Conservation (phyloP, 2,329 filamentous ascomycete genomes). For the Didymella exigua region DNA sequence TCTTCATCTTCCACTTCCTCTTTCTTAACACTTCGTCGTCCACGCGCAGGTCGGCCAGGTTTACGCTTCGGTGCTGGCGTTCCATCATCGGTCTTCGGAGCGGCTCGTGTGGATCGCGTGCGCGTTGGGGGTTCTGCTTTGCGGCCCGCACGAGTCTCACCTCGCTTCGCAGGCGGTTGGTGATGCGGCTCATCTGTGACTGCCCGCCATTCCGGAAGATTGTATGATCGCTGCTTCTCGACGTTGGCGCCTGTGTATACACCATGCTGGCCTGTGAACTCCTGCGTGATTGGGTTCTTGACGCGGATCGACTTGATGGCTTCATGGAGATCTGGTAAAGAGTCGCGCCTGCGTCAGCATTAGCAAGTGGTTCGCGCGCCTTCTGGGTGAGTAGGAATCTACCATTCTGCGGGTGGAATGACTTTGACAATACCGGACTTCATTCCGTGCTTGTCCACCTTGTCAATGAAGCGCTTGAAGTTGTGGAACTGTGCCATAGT, state of each 20-base stretch:
- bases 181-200: constrained; percentile 94
- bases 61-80: constrained; percentile 54
- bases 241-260: constrained; percentile 98
- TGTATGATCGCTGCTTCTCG: constrained; percentile 93
- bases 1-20: constrained; percentile 42
- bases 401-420: constrained; percentile 93
- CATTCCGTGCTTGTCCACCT: constrained; percentile 94
- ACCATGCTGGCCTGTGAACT: constrained; percentile 94
- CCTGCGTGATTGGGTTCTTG: constrained; percentile 96
- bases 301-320: constrained; percentile 89
- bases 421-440: constrained; percentile 96
- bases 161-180: constrained; percentile 88
- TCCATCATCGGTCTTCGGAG: constrained; percentile 40
- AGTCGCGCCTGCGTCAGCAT: constrained; percentile 60
- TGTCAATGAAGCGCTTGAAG: constrained; percentile 89
- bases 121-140: constrained; percentile 50
- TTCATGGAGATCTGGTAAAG: constrained; percentile 78
- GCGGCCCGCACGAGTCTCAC: constrained; percentile 66
- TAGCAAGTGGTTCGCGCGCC: not conserved
- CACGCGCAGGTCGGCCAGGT: constrained; percentile 54
- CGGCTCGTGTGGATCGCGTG: constrained; percentile 42
- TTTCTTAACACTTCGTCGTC: constrained; percentile 29
- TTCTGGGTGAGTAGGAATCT: constrained; percentile 44
- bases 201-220: constrained; percentile 92
- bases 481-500: constrained; percentile 94